Evolutionary conservation across 1,139 yeast genomes (phyloP).

Genomic region (Hyphopichia khmerensis): DNA sequence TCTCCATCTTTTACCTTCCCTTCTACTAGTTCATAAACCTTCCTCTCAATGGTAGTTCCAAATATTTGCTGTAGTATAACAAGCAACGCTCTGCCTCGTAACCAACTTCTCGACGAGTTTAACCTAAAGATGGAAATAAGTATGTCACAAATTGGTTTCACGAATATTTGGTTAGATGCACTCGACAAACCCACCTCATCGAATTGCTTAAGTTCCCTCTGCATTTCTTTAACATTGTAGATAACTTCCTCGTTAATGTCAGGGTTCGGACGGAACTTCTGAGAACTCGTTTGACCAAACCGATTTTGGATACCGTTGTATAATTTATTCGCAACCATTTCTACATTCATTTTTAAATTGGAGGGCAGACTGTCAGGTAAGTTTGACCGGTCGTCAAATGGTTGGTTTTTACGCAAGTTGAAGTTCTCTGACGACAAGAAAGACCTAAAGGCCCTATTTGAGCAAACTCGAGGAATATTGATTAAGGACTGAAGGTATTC

Average conservation of each 20-base stretch:
- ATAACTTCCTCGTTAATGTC: constrained; percentile 15
- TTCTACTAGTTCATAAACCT: constrained; percentile 45
- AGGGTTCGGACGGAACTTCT: neutral
- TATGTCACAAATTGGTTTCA: constrained; percentile 80
- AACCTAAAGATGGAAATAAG: constrained; percentile 70
- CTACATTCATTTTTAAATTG: constrained; percentile 19
- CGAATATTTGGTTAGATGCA: constrained; percentile 37
- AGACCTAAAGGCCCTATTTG: constrained; percentile 66
- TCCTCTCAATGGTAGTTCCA: constrained; percentile 85
- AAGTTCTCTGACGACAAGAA: constrained; percentile 78
- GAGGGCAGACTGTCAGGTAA: neutral
- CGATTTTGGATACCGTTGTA: constrained; percentile 44
- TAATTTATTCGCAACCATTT: constrained; percentile 41
- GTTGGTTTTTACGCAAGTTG: constrained; percentile 34
- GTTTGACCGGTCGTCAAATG: constrained; percentile 21
- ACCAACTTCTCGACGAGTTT: constrained; percentile 68
- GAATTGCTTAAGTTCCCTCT: constrained; percentile 38
- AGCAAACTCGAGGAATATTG: constrained; percentile 66
- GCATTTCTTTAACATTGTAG: constrained; percentile 42
- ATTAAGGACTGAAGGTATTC: constrained; percentile 59
- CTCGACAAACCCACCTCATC: constrained; percentile 30
- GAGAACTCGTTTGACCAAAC: constrained; percentile 12
- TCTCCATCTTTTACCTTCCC: constrained; percentile 43
- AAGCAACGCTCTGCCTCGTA: constrained; percentile 80
- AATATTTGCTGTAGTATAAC: constrained; percentile 80